Evolutionary conservation across 495 filamentous ascomycete genomes (phyloP), one percentile per base, ranked within the genome.

Genomic region (Tuber melanosporum): DNA sequence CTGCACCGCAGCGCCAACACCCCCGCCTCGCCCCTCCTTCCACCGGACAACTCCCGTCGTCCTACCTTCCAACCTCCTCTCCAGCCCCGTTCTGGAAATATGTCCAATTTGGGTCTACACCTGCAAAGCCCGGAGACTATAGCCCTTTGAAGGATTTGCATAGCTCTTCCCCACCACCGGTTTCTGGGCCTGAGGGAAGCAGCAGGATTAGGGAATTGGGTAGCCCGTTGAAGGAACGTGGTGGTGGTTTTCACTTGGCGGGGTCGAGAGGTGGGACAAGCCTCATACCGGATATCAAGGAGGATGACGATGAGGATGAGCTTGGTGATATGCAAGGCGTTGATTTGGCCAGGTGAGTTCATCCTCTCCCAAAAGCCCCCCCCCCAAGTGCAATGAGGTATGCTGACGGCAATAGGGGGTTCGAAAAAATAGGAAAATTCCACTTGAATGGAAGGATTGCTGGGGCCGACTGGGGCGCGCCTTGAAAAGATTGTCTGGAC

Each of bases 81-180:
- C 95, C 95, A 0, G 95, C 96, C n/a, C 94, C 95, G 32, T 98
- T 98, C 85, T 98, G 95, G 95, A 96, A 93, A 82, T 95, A 92
- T 82, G 90, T 88, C 44, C 90, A 91, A 78, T 87, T 91, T 74
- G 90, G 91, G 17, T 94, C 90, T 84, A 97, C 94, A 1, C 94
- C 94, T 52, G 89, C 92, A 3, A 89, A 89, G 76, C 87, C 89
- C 1, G 86, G 87, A 45, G 90, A 92, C 66, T 84, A 83, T 57
- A 92, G 88, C 79, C 89, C 91, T 9, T 72, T 89, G n/a, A 89
- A 88, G 82, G 85, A 87, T 69, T 76, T 88, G 78, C 83, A 80
- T 86, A 89, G 79, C 49, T 87, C 69, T 87, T 89, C 82, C 86
- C 89, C 74, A 84, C 85, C 74, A 87, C 81, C 82, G n/a, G 85